Conservation (phyloP, 2,329 filamentous ascomycete genomes). For the Rutstroemia sp. region DNA sequence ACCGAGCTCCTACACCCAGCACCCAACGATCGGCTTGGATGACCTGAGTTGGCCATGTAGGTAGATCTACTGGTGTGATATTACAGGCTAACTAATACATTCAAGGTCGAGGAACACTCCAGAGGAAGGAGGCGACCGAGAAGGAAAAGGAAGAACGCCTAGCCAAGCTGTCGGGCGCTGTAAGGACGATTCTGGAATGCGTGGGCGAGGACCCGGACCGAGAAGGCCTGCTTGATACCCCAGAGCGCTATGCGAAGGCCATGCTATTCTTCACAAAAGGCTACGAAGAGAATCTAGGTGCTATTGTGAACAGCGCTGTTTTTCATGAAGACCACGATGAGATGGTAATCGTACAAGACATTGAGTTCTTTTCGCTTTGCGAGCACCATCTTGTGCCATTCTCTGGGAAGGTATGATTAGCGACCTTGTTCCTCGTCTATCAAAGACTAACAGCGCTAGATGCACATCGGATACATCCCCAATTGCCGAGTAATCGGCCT, state of each 20-base stretch:
- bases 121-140: no score
- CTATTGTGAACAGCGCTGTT: slow-evolving; percentile 83
- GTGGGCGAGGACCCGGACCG: slow-evolving; percentile 54
- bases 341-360: slow-evolving; percentile 92
- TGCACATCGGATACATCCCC: slow-evolving; percentile 97
- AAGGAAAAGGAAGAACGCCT: no score
- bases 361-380: slow-evolving; percentile 86
- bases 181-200: no score
- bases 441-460: slow-evolving; percentile 41
- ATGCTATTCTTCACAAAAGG: slow-evolving; percentile 92
- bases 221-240: slow-evolving; percentile 56
- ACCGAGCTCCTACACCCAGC: no score
- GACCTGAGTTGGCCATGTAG: no score
- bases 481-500: slow-evolving; percentile 82
- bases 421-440: slow-evolving; percentile 8
- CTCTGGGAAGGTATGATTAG: slow-evolving; percentile 67
- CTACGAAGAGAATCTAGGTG: slow-evolving; percentile 83
- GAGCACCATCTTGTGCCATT: slow-evolving; percentile 96
- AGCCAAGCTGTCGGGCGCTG: no score
- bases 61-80: no score
- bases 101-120: no score
- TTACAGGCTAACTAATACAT: no score
- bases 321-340: slow-evolving; percentile 95
- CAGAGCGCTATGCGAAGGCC: slow-evolving; percentile 82
- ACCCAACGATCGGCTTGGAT: no score